Evolutionary conservation across 495 filamentous ascomycete species (phyloP).

Genomic region (Hyaloscypha bicolor): DNA sequence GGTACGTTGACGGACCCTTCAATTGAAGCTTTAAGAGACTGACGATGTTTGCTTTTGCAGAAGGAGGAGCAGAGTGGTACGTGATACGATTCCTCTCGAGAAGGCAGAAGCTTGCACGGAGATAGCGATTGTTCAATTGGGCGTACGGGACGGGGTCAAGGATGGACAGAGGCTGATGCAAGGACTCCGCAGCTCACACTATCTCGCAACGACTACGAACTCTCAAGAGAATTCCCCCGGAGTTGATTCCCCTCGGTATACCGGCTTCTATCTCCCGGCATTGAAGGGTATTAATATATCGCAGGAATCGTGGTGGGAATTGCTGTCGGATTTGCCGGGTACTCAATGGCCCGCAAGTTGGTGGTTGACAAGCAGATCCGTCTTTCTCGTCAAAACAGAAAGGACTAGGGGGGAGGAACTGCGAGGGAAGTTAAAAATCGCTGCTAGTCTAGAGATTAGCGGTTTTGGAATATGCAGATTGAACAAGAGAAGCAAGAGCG

Average conservation of each 20-base stretch:
- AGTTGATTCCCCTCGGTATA: constrained; percentile 94
- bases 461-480: not conserved
- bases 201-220: constrained; percentile 92
- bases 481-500: not conserved
- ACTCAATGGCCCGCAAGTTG: constrained; percentile 81
- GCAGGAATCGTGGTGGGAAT: constrained; percentile 81
- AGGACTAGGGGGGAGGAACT: constrained; percentile 23
- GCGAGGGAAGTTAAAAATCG: not conserved
- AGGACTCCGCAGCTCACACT: constrained; percentile 73
- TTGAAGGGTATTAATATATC: not conserved
- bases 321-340: constrained; percentile 67
- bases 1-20: constrained; percentile 54
- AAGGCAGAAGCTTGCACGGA: constrained; percentile 3
- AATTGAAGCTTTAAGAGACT: constrained; percentile 28
- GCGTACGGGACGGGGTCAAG: not conserved
- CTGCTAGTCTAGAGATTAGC: constrained; percentile 5
- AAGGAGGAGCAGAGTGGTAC: constrained; percentile 85
- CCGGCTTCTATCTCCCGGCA: constrained; percentile 24
- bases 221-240: constrained; percentile 85
- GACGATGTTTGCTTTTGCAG: constrained; percentile 49
- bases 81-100: constrained; percentile 34
- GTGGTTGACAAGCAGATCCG: constrained; percentile 89
- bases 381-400: constrained; percentile 48
- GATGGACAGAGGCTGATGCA: constrained; percentile 20
- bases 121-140: constrained; percentile 8